Conservation (phyloP, 1,284 basidiomycete genomes). For the Pterula multifida region DNA sequence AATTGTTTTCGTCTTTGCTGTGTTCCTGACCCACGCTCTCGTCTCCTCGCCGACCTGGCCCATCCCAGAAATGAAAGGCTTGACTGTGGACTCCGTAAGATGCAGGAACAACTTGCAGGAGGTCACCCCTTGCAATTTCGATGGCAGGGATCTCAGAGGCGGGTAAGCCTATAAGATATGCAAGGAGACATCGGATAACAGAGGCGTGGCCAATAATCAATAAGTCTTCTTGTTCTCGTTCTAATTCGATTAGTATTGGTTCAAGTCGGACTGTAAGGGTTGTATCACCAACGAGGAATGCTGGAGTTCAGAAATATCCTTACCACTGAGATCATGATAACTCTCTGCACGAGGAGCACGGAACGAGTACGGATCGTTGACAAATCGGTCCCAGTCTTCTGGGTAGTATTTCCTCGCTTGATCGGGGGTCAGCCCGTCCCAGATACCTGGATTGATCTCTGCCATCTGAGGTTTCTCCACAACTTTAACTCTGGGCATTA, state of each 20-base stretch:
- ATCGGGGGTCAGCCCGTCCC: conserved; percentile 89
- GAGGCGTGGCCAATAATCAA: conserved; percentile 81
- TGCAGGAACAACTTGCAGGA: conserved; percentile 83
- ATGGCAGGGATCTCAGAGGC: conserved; percentile 95
- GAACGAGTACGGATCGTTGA: conserved; percentile 89
- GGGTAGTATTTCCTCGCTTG: conserved; percentile 87
- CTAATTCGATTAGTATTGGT: conserved; percentile 75
- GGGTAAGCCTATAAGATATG: conserved; percentile 89
- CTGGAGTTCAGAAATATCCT: conserved; percentile 11
- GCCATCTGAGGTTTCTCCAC: conserved; percentile 92
- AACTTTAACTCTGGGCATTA: conserved; percentile 26
- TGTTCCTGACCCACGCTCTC: conserved; percentile 24
- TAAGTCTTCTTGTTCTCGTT: conserved; percentile 69
- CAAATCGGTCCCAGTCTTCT: conserved; percentile 88
- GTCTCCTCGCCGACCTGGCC: conserved; percentile 50
- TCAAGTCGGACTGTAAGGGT: conserved; percentile 54
- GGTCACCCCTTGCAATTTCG: conserved; percentile 84
- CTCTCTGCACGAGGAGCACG: conserved; percentile 88
- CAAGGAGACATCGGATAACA: conserved; percentile 92
- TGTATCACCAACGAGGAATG: background rate
- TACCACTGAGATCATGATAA: conserved; percentile 79
- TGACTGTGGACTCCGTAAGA: conserved; percentile 83
- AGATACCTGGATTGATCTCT: conserved; percentile 95
- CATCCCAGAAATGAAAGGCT: conserved; percentile 90
- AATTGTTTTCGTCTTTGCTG: conserved; percentile 54